Conservation (phyloP, 2,329 filamentous ascomycete species). For the Pseudovirgaria hyperparasitica region DNA sequence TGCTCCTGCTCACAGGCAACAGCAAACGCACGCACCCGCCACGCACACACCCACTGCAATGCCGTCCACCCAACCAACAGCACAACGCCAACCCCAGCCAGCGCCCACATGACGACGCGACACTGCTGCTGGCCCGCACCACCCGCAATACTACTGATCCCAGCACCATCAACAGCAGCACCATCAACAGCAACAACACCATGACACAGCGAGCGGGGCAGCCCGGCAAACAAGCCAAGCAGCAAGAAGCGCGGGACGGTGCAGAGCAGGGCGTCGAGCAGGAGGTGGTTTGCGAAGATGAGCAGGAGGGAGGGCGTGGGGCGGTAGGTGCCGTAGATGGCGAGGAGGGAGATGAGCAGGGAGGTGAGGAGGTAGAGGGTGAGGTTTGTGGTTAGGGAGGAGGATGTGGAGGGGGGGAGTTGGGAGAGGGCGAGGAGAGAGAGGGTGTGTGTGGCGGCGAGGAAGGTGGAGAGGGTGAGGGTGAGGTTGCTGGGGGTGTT, state of each 20-base stretch:
- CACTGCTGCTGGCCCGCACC: constrained; percentile 16
- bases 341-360: no score
- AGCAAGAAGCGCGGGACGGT: constrained; percentile 10
- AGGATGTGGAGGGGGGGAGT: no score
- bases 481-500: no score
- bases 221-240: constrained; percentile 6
- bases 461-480: no score
- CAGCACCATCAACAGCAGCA: neutral
- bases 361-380: no score
- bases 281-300: constrained; percentile 12
- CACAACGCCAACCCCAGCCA: constrained; percentile 13
- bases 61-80: constrained; percentile 14
- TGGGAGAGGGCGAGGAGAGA: no score
- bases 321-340: no score
- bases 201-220: constrained; percentile 6
- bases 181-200: neutral
- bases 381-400: no score
- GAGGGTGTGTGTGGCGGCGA: no score
- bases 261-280: constrained; percentile 13
- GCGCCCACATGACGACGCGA: constrained; percentile 11
- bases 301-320: constrained; percentile 7
- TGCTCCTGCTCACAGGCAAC: no score
- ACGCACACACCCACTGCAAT: constrained; percentile 22
- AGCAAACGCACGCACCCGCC: constrained; percentile 16
- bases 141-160: constrained; percentile 16